Conservation (phyloP, 306 rosid species). For the Cucumis hystrix region DNA sequence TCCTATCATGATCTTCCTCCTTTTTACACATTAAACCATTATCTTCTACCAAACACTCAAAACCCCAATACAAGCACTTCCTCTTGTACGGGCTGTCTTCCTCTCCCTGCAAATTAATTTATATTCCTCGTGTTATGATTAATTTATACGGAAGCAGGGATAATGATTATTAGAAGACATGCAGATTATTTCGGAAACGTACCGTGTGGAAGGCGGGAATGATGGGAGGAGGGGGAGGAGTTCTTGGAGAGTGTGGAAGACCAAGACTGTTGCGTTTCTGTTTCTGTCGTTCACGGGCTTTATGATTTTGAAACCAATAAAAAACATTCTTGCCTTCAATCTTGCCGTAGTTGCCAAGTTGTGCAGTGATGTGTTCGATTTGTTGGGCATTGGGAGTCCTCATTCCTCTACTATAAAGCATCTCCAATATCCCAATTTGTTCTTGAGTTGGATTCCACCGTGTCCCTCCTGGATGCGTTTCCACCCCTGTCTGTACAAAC, state of each 20-base stretch:
- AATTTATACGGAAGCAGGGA: too few species aligned
- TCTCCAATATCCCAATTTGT: conserved; percentile 87
- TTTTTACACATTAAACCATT: conserved; percentile 12
- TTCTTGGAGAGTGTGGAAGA: conserved; percentile 47
- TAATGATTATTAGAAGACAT: too few species aligned
- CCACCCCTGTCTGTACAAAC: conserved; percentile 13
- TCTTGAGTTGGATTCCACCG: conserved; percentile 98
- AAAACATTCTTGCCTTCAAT: conserved; percentile 98
- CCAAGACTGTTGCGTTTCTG: conserved; percentile 64
- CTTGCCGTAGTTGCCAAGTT: conserved; percentile 77
- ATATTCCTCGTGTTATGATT: too few species aligned
- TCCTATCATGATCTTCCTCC: conserved; percentile 40
- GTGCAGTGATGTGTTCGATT: conserved; percentile 66
- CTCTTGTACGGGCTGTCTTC: conserved; percentile 71
- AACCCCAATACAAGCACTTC: conserved; percentile 61
- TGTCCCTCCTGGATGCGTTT: conserved; percentile 81
- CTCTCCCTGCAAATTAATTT: conserved; percentile 12
- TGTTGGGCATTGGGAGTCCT: conserved; percentile 92
- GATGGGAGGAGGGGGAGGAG: conserved; percentile 14
- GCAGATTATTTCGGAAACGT: background rate
- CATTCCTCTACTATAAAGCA: conserved; percentile 77
- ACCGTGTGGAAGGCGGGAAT: conserved; percentile 9
- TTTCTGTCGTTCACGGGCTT: conserved; percentile 91
- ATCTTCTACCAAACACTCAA: conserved; percentile 46
- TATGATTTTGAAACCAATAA: conserved; percentile 98